Base-by-base conservation (phyloP, 1,139 yeast genomes). In the Saccharomyces hybrid region DNA sequence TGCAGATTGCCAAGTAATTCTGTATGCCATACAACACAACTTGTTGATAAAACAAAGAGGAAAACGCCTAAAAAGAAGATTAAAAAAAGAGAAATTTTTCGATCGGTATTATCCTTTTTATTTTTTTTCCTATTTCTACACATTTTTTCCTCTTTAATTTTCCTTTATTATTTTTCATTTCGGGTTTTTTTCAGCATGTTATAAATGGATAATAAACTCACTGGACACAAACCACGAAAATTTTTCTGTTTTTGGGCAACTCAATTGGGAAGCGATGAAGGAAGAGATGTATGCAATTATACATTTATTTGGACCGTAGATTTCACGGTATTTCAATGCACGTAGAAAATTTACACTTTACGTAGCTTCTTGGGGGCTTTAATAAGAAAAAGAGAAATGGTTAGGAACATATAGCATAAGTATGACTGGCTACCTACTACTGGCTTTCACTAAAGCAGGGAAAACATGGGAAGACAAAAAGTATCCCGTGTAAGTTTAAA, bases 121-220 rank as follows among this genome's bases (percentile, higher is more conserved):
- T n/a, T 26, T 47, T 47, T 47, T 47, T 47, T 47, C 21, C 24
- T 31, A 21, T 47, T 47, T 47, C 38, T 47, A 31, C 49, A 28
- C 34, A 19, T 28, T 47, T 47, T 28, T 28, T 47, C 24, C 32
- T 29, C 42, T 28, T 34, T 24, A 48, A 26, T n/a, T 50, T 51
- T 19, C 32, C 53, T 38, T 38, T 38, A 38, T 38, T 38, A 38
- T 38, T 38, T 38, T 38, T 38, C 44, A 38, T 38, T 38, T 38
- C 44, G 44, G 44, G 44, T 38, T 38, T 38, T 38, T 16, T 38
- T 16, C 42, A 38, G 24, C 44, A 38, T 24, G 24, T 38, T 38
- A 38, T 19, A 38, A 38, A 38, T 38, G 44, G 44, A 38, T 38
- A 38, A 38, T 38, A 38, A 38, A 38, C 14, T 16, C 11, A 38